Evolutionary conservation across 2,329 filamentous ascomycete species (phyloP).

Genomic region (Magnaporthiopsis rhizophila): DNA sequence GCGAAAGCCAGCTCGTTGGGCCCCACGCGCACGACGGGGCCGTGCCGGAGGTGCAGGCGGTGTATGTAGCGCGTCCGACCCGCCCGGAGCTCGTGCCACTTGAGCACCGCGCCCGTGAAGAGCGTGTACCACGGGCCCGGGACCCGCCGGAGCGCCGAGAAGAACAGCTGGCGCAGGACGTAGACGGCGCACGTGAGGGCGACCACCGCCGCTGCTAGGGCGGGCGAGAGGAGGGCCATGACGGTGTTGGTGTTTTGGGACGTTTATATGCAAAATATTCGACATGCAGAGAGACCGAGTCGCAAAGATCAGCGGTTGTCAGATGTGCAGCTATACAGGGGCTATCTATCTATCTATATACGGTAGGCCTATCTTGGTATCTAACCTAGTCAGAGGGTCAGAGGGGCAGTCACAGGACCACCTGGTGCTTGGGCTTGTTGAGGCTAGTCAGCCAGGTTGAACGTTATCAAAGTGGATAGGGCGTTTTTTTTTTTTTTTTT

Average conservation of each 20-base stretch:
- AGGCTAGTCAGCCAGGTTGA: not conserved
- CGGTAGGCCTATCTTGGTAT: no score
- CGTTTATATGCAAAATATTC: not conserved
- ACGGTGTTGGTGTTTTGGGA: not conserved
- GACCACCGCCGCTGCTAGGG: conserved; percentile 10
- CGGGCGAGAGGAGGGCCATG: conserved; percentile 13
- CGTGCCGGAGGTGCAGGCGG: conserved; percentile 44
- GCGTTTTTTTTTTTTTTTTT: no score
- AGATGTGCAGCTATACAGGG: not conserved
- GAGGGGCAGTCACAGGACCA: not conserved
- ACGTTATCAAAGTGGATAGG: not conserved
- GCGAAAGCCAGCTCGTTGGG: conserved; percentile 54
- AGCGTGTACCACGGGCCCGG: conserved; percentile 41
- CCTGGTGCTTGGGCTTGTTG: not conserved
- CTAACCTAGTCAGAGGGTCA: no score
- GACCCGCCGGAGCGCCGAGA: conserved; percentile 31
- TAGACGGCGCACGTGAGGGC: conserved; percentile 9
- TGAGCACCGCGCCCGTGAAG: conserved; percentile 42
- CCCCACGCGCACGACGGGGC: conserved; percentile 47
- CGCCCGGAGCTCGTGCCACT: conserved; percentile 48
- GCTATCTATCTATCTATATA: not conserved
- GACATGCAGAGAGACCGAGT: not conserved
- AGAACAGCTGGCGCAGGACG: conserved; percentile 13
- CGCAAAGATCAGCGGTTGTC: not conserved
- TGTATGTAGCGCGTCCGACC: conserved; percentile 48